Evolutionary conservation across 345 rosid species (phyloP), one percentile per base, ranked within the genome.

Genomic region (Gossypium thurberi): DNA sequence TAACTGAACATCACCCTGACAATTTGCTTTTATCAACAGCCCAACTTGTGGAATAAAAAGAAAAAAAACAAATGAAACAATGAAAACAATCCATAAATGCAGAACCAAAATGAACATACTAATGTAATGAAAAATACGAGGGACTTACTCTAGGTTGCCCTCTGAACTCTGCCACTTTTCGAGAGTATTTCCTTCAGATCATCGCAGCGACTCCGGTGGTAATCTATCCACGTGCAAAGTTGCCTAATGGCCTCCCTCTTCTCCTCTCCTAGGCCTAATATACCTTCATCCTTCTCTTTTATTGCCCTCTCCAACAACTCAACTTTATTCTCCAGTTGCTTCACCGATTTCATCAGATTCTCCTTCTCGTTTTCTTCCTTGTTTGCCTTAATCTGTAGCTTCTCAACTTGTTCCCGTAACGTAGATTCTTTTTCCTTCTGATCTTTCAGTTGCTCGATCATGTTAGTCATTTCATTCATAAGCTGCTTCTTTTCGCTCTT

Each of bases 201-300:
- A 63, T 92, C 81, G 9, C 82, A 84, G n/a, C 89, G 88, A 55
- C 75, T 75, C 10, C 87, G 84, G 80, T 95, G 98, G 79, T 95
- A 91, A 44, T 95, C 99, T 46, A 86, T 82, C 87, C 86, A 80
- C 60, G 89, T 4, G 73, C 99, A 95, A 0, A 92, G 96, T 78
- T 95, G 99, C 82, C 99, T 83, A 61, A 93, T 95, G 28, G 98
- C 98, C 71, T 95, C 99, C 81, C 89, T 88, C 81, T 95, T 87
- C 86, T 81, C 86, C 69, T 87, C 94, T 15, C 85, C 92, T 0
- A 89, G 74, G 13, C 74, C 83, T 48, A 48, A 13, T 13, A 85
- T 70, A 0, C 76, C 80, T 25, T 76, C 83, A 14, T 91, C 93
- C 78, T 82, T 84, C 76, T 79, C 83, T 70, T 79, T 81, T 86